phyloP scores from a whole-genome alignment of 148 eudicot genomes.

The Cornus kousa region DNA sequence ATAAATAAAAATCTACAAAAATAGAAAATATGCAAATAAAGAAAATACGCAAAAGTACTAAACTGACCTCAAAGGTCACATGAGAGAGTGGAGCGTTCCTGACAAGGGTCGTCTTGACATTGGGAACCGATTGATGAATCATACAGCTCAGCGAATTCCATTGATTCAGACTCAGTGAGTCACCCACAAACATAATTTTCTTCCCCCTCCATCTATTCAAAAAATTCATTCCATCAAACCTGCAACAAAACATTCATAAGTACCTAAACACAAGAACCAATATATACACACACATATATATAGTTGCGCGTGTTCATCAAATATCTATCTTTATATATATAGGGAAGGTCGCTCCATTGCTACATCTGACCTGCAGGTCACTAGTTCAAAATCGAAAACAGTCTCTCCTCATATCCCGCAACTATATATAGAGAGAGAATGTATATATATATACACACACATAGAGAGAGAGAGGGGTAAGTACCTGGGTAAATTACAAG shows the following conservation, averaged over 20 bases:
- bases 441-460: background rate
- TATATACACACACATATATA: no score
- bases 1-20: no score
- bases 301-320: no score
- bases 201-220: conserved; percentile 69
- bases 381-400: no score
- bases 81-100: conserved; percentile 38
- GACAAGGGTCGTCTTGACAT: conserved; percentile 37
- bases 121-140: conserved; percentile 74
- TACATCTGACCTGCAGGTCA: no score
- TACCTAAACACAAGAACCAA: no score
- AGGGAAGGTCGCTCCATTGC: no score
- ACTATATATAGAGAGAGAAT: background rate
- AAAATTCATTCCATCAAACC: conserved; percentile 74
- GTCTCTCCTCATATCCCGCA: no score
- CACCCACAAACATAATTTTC: conserved; percentile 97
- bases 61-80: conserved; percentile 63
- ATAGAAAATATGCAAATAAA: no score
- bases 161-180: conserved; percentile 91
- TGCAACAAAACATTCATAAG: conserved; percentile 6
- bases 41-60: background rate
- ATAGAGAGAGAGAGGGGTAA: background rate
- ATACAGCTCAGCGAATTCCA: conserved; percentile 83
- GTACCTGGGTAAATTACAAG: conserved; percentile 75
- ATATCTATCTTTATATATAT: no score